Conservation (phyloP, 2,329 filamentous ascomycete species). For the Ascocoryne sarcoides region DNA sequence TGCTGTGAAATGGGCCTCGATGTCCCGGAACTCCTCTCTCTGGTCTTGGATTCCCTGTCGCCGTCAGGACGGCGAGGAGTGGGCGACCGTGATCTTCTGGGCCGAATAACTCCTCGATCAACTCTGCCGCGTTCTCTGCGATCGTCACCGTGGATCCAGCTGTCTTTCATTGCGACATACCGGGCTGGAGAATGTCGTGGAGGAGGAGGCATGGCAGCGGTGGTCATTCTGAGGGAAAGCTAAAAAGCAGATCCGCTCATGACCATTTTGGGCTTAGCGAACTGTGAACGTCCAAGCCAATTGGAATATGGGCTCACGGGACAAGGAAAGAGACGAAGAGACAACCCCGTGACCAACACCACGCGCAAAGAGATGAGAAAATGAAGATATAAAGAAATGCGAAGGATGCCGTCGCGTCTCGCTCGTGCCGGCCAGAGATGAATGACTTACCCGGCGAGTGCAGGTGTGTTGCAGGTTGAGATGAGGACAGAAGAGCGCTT, state of each 20-base stretch:
- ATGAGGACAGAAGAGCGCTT: background rate
- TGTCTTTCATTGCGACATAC: slow-evolving; percentile 36
- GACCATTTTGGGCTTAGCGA: background rate
- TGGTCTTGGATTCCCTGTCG: slow-evolving; percentile 24
- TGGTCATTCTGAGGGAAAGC: background rate
- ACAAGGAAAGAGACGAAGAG: no score
- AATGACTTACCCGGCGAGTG: no score
- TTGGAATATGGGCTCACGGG: no score
- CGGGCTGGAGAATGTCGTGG: slow-evolving; percentile 22
- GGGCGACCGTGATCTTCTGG: slow-evolving; percentile 30
- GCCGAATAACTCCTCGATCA: slow-evolving; percentile 30
- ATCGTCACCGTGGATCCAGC: slow-evolving; percentile 33
- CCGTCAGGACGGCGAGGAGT: slow-evolving; percentile 28
- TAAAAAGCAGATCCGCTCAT: background rate
- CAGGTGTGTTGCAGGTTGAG: no score
- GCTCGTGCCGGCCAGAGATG: no score
- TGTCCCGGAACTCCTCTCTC: slow-evolving; percentile 26
- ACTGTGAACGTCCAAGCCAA: no score
- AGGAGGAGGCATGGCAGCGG: slow-evolving; percentile 2
- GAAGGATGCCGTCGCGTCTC: no score
- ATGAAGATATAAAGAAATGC: no score
- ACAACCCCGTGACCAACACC: no score
- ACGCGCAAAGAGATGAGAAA: no score
- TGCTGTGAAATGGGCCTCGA: slow-evolving; percentile 20
- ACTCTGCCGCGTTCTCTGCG: slow-evolving; percentile 35